Base-by-base conservation (phyloP, 768 basidiomycete genomes). In the Russula emetica region DNA sequence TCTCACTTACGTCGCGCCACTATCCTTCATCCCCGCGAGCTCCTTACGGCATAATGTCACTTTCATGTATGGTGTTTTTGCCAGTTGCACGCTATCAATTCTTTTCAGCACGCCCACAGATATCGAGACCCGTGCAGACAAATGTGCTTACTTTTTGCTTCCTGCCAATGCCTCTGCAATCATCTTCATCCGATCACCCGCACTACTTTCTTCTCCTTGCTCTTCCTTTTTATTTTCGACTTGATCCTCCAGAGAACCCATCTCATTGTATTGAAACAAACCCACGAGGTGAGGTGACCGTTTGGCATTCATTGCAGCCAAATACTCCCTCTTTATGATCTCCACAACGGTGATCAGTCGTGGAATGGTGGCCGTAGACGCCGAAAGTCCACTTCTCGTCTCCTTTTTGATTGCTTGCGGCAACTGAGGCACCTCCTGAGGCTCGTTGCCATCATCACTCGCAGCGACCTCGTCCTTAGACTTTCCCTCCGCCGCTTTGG, bases 241-340 rank as follows among this genome's bases (percentile, higher is more conserved):
- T 14, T 76, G 66, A 4, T 77, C 79, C 61, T 85, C 83, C 30
- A 91, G 72, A 49, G 70, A 81, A 0, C 84, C 82, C 13, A 91
- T 74, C 60, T 88, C 80, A 66, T 91, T 92, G 75, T 91, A 92
- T 71, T 92, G 90, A 70, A 90, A 82, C 38, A 92, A 73, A 3
- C 90, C 90, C 4, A 73, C 72, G 30, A 75, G 60, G 2, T 58
- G 55, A 6, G 70, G 69, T 4, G 55, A 22, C 14, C 30, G 38
- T 51, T 47, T 67, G 76, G 71, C 50, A 77, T 76, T 79, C 7
- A 87, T 75, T 18, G 71, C 71, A 60, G 84, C 84, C 59, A 90
- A 65, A 70, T 85, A 92, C 71, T 92, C 88, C 30, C 92, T 83
- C 70, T 94, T 94, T 69, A 92, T 83, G 61, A 94, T 90, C 73